Conservation (phyloP, 225 moss, liverwort and hornwort genomes). For the Pleurozium schreberi region DNA sequence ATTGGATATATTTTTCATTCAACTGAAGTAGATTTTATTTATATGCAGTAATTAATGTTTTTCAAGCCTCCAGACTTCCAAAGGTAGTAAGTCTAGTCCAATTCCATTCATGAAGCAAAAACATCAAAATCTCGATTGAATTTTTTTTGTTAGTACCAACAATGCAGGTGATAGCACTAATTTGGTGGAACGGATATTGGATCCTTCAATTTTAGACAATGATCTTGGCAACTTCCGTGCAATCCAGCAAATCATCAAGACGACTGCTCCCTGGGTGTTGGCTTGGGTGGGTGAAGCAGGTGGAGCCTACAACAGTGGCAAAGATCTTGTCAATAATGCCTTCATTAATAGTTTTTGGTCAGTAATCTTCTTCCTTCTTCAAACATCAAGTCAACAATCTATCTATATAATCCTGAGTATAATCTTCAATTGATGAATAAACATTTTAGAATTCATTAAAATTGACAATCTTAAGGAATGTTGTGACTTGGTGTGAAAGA, state of each 20-base stretch:
- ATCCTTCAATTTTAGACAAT: constrained; percentile 2
- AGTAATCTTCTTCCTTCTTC: not conserved
- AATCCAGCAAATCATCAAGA: constrained; percentile 10
- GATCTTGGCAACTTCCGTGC: constrained; percentile 9
- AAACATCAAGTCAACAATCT: not conserved
- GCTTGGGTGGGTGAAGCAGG: constrained; percentile 54
- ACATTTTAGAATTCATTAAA: not conserved
- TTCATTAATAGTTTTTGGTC: constrained; percentile 45
- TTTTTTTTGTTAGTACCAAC: not conserved
- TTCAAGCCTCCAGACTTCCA: not conserved
- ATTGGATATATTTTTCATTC: not conserved
- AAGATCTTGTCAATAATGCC: constrained; percentile 31
- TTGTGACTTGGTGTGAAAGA: not conserved
- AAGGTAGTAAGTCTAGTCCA: not conserved
- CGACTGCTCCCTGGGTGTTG: constrained; percentile 3
- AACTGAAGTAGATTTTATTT: not conserved
- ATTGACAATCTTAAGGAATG: not conserved
- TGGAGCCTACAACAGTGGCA: constrained; percentile 41
- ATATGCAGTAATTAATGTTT: not conserved
- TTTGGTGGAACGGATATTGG: constrained; percentile 28
- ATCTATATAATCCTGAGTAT: not conserved
- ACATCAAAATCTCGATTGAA: not conserved
- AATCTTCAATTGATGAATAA: not conserved
- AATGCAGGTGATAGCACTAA: constrained; percentile 15
- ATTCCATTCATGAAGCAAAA: not conserved